Conservation (phyloP, 352 stramenopile species). For the Phytophthora quininea region DNA sequence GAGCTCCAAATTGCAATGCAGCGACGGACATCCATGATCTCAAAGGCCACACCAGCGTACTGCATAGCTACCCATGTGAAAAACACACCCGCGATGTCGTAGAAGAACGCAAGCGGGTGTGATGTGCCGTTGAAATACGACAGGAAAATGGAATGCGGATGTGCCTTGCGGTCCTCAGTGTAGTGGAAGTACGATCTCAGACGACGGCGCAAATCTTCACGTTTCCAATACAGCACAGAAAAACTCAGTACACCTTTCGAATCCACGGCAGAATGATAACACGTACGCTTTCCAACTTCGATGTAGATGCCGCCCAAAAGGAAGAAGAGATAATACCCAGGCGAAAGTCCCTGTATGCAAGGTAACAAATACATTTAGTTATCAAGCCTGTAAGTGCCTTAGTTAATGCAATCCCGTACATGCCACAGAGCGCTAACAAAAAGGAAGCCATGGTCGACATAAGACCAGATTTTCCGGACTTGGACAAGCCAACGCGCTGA, state of each 20-base stretch:
- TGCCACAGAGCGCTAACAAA: constrained; percentile 86
- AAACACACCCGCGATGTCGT: constrained; percentile 74
- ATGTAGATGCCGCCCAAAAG: constrained; percentile 86
- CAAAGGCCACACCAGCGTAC: constrained; percentile 85
- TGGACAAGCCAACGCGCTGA: constrained; percentile 80
- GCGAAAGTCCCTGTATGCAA: constrained; percentile 68
- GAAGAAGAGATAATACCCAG: constrained; percentile 90
- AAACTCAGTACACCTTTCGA: neutral
- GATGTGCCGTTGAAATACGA: constrained; percentile 79
- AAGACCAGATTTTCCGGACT: constrained; percentile 74
- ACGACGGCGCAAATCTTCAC: constrained; percentile 70
- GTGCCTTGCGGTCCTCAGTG: constrained; percentile 79
- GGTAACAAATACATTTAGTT: constrained; percentile 16
- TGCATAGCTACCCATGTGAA: constrained; percentile 88
- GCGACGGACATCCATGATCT: constrained; percentile 80
- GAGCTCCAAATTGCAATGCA: constrained; percentile 79
- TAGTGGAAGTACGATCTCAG: constrained; percentile 85
- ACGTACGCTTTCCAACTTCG: constrained; percentile 84
- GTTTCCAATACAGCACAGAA: neutral
- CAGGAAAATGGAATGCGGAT: constrained; percentile 82
- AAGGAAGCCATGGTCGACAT: constrained; percentile 82
- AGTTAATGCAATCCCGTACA: constrained; percentile 38
- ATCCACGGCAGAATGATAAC: too few relatives aligned
- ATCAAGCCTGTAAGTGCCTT: neutral
- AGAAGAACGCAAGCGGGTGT: constrained; percentile 78